These are phyloP conservation scores for Cutaneotrichosporon spelunceum DNA, from an alignment of 1,284 basidiomycete genomes.

Conservation along the genomic window DNA sequence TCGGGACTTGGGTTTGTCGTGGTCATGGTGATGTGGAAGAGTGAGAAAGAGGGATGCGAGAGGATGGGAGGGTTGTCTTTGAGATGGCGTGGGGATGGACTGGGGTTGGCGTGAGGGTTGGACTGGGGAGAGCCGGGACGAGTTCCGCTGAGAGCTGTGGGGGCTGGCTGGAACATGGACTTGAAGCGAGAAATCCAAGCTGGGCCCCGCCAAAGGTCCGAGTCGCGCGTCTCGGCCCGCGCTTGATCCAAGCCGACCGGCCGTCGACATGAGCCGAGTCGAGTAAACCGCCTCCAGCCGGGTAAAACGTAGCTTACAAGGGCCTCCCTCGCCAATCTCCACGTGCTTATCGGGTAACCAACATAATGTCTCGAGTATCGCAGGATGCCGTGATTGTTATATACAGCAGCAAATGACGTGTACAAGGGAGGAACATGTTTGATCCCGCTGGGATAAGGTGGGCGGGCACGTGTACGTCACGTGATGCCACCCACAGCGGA, in stretches of 20 bases:
- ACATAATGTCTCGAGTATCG: no score
- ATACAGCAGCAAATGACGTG: no score
- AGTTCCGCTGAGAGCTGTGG: conserved; percentile 3
- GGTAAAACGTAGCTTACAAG: not conserved
- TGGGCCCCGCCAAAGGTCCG: conserved; percentile 2
- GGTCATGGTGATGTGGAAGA: conserved; percentile 11
- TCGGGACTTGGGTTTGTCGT: conserved; percentile 22
- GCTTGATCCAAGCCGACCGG: no score
- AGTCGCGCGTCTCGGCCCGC: not conserved
- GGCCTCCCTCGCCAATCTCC: no score
- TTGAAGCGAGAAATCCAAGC: not conserved
- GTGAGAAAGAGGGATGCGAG: not conserved
- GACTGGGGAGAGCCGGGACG: not conserved
- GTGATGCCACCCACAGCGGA: no score
- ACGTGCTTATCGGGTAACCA: no score
- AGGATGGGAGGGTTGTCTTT: not conserved
- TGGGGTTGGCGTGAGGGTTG: not conserved
- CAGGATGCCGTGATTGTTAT: no score
- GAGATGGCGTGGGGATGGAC: not conserved
- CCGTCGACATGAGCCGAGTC: no score
- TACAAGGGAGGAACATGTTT: no score
- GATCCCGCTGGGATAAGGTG: no score
- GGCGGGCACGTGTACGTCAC: no score
- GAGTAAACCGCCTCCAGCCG: not conserved
- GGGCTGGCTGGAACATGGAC: not conserved